phyloP scores from a whole-genome alignment of 2,329 filamentous ascomycete species.

The Epichloe elymi region DNA sequence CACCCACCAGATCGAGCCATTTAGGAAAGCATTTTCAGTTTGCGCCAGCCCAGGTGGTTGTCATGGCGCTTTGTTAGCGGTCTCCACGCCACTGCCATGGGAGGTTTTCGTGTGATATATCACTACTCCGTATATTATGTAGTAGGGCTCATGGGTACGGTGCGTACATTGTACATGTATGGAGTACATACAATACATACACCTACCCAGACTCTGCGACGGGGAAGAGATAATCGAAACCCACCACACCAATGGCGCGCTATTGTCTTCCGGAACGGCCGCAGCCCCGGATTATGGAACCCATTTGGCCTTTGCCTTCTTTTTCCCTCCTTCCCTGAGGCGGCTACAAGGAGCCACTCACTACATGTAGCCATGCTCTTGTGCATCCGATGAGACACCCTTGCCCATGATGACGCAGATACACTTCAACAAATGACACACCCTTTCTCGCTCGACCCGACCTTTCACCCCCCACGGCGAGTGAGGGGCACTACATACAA shows the following conservation, averaged over 20 bases:
- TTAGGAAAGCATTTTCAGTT: not conserved
- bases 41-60: not conserved
- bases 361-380: no score
- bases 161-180: no score
- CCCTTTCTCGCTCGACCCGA: not conserved
- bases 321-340: not conserved
- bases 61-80: not conserved
- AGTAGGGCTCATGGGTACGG: no score
- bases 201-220: not conserved
- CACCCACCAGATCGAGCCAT: no score
- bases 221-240: not conserved
- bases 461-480: not conserved
- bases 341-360: not conserved
- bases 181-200: not conserved
- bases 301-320: not conserved
- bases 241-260: constrained; percentile 6
- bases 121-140: not conserved
- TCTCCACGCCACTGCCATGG: not conserved
- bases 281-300: constrained; percentile 9
- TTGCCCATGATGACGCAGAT: no score
- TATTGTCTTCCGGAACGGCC: constrained; percentile 13
- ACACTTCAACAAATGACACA: no score
- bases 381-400: no score
- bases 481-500: not conserved
- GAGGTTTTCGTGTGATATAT: not conserved